phyloP scores from a whole-genome alignment of 805 yeast genomes.

The Nakazawaea ambrosiae region DNA sequence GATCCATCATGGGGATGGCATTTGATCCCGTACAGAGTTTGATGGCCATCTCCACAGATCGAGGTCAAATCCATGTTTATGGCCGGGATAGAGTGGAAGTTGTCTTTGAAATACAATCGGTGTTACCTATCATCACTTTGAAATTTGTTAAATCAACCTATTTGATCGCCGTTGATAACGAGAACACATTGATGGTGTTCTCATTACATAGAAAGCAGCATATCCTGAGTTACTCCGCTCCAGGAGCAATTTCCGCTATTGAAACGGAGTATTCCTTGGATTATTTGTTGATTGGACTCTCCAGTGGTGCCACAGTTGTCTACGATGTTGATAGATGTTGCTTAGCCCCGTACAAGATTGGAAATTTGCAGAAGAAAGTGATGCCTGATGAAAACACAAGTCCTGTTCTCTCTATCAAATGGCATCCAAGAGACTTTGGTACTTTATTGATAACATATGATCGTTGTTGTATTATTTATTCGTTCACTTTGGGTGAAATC shows the following conservation, averaged over 20 bases:
- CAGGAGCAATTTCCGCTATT: slow-evolving; percentile 59
- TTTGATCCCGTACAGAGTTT: slow-evolving; percentile 87
- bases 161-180: slow-evolving; percentile 61
- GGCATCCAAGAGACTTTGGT: slow-evolving; percentile 91
- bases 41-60: slow-evolving; percentile 70
- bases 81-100: slow-evolving; percentile 82
- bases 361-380: slow-evolving; percentile 61
- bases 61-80: slow-evolving; percentile 66
- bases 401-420: slow-evolving; percentile 57
- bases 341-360: slow-evolving; percentile 58
- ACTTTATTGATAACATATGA: slow-evolving; percentile 67
- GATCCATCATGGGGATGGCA: slow-evolving; percentile 60
- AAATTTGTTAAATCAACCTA: slow-evolving; percentile 76
- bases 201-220: slow-evolving; percentile 61
- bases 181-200: slow-evolving; percentile 56
- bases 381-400: slow-evolving; percentile 42
- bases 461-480: slow-evolving; percentile 62
- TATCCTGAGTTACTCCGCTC: slow-evolving; percentile 53
- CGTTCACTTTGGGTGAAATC: slow-evolving; percentile 54
- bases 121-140: slow-evolving; percentile 45
- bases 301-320: slow-evolving; percentile 63
- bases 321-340: slow-evolving; percentile 78
- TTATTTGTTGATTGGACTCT: slow-evolving; percentile 76
- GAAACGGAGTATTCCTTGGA: slow-evolving; percentile 85
- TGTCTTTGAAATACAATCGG: slow-evolving; percentile 45